These are phyloP conservation scores for Fraxinus excelsior DNA, from an alignment of 257 asterid species.

Conservation along the genomic window DNA sequence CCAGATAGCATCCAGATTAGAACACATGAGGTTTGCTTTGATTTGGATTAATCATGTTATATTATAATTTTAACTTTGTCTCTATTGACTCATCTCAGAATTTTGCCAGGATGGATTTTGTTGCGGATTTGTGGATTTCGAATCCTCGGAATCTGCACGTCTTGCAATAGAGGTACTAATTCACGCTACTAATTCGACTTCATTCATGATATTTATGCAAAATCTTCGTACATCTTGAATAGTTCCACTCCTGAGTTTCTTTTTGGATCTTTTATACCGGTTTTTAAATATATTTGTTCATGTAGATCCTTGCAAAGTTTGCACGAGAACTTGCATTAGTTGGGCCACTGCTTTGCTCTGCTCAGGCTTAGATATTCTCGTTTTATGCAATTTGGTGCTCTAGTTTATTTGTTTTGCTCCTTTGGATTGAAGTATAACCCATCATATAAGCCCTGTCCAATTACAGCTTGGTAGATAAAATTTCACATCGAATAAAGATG, in stretches of 20 bases:
- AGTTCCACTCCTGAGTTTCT: not conserved
- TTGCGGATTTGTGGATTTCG: constrained; percentile 75
- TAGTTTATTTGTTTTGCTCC: too few species aligned
- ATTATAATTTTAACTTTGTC: not conserved
- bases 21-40: constrained; percentile 40
- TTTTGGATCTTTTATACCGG: not conserved
- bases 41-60: not conserved
- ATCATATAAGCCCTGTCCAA: not conserved
- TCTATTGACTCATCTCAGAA: constrained; percentile 19
- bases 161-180: constrained; percentile 60
- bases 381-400: not conserved
- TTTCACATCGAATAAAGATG: too few species aligned
- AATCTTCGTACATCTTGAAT: not conserved
- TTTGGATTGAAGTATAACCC: not conserved
- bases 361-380: not conserved
- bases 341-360: not conserved
- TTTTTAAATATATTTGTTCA: too few species aligned
- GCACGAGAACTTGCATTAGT: not conserved
- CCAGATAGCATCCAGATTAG: constrained; percentile 45
- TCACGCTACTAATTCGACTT: not conserved
- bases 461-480: not conserved
- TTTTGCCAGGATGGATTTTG: constrained; percentile 63
- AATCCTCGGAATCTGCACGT: constrained; percentile 52
- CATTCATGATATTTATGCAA: not conserved
- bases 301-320: too few species aligned